Percentiles rank a stretch among this genome's conserved stretches.
phyloP scores from a whole-genome alignment of 352 stramenopile species.

The Bremia lactucae region DNA sequence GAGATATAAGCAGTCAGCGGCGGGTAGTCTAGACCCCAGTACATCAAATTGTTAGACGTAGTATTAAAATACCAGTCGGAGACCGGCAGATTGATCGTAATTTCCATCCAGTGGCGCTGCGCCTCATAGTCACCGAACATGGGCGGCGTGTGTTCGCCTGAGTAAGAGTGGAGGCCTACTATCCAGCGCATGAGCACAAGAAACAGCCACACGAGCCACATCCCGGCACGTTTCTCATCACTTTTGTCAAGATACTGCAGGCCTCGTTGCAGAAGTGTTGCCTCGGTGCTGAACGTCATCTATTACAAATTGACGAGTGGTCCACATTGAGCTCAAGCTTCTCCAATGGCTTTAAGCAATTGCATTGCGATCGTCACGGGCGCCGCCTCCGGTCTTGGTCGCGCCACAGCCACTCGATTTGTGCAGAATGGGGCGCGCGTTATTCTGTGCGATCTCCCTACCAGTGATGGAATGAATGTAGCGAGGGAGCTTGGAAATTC shows the following conservation, averaged over 20 bases:
- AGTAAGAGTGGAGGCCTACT: constrained; percentile 77
- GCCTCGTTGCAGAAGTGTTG: constrained; percentile 30
- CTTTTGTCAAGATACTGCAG: constrained; percentile 50
- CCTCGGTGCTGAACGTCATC: constrained; percentile 12
- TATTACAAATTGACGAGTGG: constrained; percentile 1
- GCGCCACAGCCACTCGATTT: constrained; percentile 86
- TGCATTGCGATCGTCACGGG: constrained; percentile 88
- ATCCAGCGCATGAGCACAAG: constrained; percentile 63
- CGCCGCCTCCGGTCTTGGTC: constrained; percentile 88
- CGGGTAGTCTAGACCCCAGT: constrained; percentile 98
- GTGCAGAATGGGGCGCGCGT: constrained; percentile 84
- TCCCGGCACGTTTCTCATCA: constrained; percentile 30
- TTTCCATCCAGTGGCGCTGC: constrained; percentile 99
- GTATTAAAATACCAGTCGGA: constrained; percentile 93
- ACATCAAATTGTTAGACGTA: constrained; percentile 87
- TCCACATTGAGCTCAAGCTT: constrained; percentile 4
- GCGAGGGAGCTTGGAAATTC: constrained; percentile 65
- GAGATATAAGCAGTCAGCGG: constrained; percentile 90
- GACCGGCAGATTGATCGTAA: constrained; percentile 89
- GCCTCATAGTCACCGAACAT: constrained; percentile 97
- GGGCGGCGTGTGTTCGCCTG: constrained; percentile 52
- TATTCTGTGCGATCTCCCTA: constrained; percentile 87
- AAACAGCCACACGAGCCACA: constrained; percentile 41
- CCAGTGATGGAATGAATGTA: constrained; percentile 67
- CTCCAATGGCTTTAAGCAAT: constrained; percentile 43